These are phyloP conservation scores for Astrothelium macrocarpum DNA, from an alignment of 495 filamentous ascomycete species.

Conservation along the genomic window DNA sequence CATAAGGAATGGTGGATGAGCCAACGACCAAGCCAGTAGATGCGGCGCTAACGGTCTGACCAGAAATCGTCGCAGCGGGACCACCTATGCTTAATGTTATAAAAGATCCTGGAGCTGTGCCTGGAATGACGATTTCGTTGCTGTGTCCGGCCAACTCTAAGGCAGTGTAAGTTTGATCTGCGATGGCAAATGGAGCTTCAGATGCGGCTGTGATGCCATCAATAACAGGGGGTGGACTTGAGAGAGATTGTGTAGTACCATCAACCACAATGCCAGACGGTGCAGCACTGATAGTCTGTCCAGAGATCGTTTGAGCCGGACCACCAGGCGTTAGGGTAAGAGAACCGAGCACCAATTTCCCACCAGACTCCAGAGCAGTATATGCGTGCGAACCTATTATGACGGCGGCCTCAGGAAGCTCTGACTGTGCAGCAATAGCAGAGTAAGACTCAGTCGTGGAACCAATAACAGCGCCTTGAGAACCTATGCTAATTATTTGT, in stretches of 20 bases:
- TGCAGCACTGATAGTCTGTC: not conserved
- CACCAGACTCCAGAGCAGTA: not conserved
- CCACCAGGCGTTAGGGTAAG: not conserved
- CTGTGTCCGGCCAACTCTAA: not conserved
- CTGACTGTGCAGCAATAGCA: not conserved
- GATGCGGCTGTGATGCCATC: not conserved
- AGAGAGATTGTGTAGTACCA: not conserved
- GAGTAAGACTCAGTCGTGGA: not conserved
- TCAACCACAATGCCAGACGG: not conserved
- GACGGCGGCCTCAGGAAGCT: not conserved
- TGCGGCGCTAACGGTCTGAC: not conserved
- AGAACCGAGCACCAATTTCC: not conserved
- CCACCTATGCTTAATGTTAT: not conserved
- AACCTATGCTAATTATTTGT: not conserved
- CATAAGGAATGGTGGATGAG: not conserved
- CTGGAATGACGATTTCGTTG: not conserved
- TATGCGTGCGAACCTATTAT: not conserved
- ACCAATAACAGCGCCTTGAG: not conserved
- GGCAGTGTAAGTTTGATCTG: not conserved
- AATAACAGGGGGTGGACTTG: not conserved
- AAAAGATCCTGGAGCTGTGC: not conserved
- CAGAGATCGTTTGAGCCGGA: not conserved
- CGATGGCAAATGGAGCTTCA: not conserved
- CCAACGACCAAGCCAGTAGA: not conserved
- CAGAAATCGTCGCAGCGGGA: not conserved